Evolutionary conservation across 1,284 basidiomycete species (phyloP).

Genomic region (Mrakiaceae sp.): DNA sequence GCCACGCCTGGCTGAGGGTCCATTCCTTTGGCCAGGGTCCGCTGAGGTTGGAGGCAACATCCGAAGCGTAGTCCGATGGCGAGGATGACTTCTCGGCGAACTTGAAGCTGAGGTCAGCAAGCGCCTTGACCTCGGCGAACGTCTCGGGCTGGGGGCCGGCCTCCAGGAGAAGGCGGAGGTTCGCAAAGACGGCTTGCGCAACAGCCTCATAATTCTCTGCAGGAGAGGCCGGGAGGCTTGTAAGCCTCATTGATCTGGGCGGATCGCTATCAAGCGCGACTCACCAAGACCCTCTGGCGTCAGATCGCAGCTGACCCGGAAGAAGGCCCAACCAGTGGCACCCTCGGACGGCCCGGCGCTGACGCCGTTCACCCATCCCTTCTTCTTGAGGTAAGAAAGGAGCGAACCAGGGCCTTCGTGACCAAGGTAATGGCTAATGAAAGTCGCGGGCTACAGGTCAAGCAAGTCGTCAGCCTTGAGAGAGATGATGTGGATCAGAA

Average conservation of each 20-base stretch:
- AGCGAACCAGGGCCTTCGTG: slow-evolving; percentile 95
- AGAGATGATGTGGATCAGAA: too few relatives aligned
- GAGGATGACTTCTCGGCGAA: slow-evolving; percentile 72
- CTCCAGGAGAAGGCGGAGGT: slow-evolving; percentile 67
- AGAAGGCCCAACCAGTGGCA: slow-evolving; percentile 70
- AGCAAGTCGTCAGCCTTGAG: background rate
- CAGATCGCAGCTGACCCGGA: slow-evolving; percentile 71
- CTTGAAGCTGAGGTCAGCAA: slow-evolving; percentile 69
- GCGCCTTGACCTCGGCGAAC: slow-evolving; percentile 64
- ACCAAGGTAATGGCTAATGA: slow-evolving; percentile 78
- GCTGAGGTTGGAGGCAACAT: slow-evolving; percentile 60
- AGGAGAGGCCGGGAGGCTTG: background rate
- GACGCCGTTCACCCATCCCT: slow-evolving; percentile 80
- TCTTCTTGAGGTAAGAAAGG: slow-evolving; percentile 79
- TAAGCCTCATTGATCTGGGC: background rate
- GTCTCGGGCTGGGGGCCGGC: slow-evolving; percentile 54
- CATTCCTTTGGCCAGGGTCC: slow-evolving; percentile 71
- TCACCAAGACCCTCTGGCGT: slow-evolving; percentile 77
- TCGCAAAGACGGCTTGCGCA: slow-evolving; percentile 67
- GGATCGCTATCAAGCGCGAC: slow-evolving; percentile 26
- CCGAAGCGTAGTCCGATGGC: slow-evolving; percentile 70
- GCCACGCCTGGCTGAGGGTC: slow-evolving; percentile 59
- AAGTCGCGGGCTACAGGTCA: slow-evolving; percentile 52
- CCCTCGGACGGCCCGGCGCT: slow-evolving; percentile 58
- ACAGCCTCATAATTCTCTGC: slow-evolving; percentile 67